A percentile compares a stretch with the other conserved stretches of the same genome.
phyloP scores from a whole-genome alignment of 2,329 filamentous ascomycete species.

The Stachybotrys chartarum region DNA sequence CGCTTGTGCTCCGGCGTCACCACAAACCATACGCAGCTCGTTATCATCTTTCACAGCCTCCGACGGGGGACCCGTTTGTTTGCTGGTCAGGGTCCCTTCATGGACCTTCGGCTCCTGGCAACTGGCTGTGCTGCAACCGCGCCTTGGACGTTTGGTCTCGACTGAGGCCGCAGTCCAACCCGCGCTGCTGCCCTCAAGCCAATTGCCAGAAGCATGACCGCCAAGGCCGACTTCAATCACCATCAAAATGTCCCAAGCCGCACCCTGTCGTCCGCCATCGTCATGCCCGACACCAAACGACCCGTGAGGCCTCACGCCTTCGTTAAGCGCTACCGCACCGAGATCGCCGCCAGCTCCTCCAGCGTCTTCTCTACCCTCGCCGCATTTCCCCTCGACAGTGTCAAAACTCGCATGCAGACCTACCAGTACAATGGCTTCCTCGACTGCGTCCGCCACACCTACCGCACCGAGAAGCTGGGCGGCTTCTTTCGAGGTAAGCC shows the following conservation, averaged over 20 bases:
- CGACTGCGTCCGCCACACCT: constrained; percentile 70
- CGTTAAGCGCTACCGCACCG: constrained; percentile 71
- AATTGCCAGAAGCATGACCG: constrained; percentile 27
- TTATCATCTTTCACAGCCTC: too few species aligned
- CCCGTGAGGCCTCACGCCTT: constrained; percentile 31
- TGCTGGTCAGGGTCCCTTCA: constrained; percentile 18
- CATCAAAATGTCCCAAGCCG: constrained; percentile 28
- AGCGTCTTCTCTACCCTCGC: constrained; percentile 72
- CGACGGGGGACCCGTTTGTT: background rate
- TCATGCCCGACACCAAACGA: constrained; percentile 18
- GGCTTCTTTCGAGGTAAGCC: constrained; percentile 74
- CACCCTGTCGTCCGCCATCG: constrained; percentile 15
- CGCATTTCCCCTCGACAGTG: constrained; percentile 82
- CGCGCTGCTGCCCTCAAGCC: constrained; percentile 4
- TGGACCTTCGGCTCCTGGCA: constrained; percentile 29
- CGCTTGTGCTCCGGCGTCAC: background rate
- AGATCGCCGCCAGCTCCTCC: constrained; percentile 70
- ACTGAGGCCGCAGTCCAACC: constrained; percentile 18
- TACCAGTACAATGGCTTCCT: constrained; percentile 70
- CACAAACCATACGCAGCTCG: too few species aligned
- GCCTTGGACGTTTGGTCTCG: constrained; percentile 19
- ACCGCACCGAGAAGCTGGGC: constrained; percentile 61
- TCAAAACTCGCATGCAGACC: constrained; percentile 86
- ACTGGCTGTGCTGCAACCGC: constrained; percentile 23
- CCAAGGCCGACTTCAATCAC: constrained; percentile 25